Conservation (phyloP, 257 asterid species). For the Solanum piurae region DNA sequence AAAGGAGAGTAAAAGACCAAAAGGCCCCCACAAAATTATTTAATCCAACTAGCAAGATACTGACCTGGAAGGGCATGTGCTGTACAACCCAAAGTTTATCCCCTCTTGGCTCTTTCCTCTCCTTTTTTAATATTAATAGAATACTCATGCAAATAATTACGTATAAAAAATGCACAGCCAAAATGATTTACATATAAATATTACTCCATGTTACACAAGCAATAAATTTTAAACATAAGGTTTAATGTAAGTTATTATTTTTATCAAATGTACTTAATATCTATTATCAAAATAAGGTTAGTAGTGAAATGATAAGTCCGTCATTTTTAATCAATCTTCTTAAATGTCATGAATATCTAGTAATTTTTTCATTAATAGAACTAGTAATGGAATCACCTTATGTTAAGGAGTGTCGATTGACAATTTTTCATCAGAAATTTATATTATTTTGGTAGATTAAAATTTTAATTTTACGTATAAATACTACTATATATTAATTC, state of each 20-base stretch:
- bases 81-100: not conserved
- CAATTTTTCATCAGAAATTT: rapidly evolving
- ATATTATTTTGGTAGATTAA: not conserved
- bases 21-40: not conserved
- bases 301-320: not conserved
- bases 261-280: not conserved
- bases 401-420: not conserved
- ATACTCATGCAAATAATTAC: not conserved
- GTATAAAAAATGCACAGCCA: not conserved
- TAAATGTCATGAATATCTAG: no score
- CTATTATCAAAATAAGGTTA: no score
- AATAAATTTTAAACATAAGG: not conserved
- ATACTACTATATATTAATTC: not conserved
- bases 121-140: not conserved
- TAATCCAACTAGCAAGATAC: not conserved
- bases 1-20: not conserved
- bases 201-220: not conserved
- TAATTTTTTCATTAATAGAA: not conserved
- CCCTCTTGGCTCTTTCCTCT: not conserved
- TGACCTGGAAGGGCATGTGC: not conserved
- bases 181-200: not conserved
- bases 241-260: not conserved
- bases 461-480: not conserved
- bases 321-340: not conserved
- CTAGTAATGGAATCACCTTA: not conserved